Evolutionary conservation across 2,329 filamentous ascomycete genomes (phyloP).

Genomic region (Mariannaea elegans): DNA sequence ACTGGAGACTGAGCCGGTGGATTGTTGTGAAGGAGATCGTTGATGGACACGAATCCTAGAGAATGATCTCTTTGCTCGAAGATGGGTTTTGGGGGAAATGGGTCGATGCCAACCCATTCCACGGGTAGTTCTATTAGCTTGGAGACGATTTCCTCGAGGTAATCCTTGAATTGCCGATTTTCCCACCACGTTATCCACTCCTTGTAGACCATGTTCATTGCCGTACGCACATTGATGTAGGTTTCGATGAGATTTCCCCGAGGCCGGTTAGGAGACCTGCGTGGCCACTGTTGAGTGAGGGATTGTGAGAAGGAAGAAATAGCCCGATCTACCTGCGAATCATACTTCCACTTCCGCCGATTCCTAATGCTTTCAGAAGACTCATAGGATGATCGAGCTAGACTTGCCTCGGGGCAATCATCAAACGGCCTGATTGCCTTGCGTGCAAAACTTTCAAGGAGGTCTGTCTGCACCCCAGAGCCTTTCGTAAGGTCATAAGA

Average conservation of each 20-base stretch:
- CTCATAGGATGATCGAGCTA: background rate
- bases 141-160: conserved; percentile 8
- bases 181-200: conserved; percentile 24
- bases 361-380: background rate
- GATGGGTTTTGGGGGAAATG: background rate
- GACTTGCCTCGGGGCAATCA: background rate
- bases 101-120: fast-evolving
- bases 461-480: background rate
- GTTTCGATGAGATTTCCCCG: background rate
- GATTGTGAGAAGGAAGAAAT: background rate
- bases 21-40: conserved; percentile 6
- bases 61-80: too few relatives aligned
- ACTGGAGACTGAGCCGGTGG: background rate
- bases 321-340: background rate
- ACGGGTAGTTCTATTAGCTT: background rate
- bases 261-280: background rate
- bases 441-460: background rate
- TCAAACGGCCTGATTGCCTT: background rate
- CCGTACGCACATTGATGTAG: conserved; percentile 12
- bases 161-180: conserved; percentile 21
- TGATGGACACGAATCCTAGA: conserved; percentile 18
- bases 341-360: background rate
- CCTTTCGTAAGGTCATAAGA: conserved; percentile 6
- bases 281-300: conserved; percentile 25
- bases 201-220: background rate